Conservation (phyloP, 2,329 filamentous ascomycete species). For the Penicillium nordicum region DNA sequence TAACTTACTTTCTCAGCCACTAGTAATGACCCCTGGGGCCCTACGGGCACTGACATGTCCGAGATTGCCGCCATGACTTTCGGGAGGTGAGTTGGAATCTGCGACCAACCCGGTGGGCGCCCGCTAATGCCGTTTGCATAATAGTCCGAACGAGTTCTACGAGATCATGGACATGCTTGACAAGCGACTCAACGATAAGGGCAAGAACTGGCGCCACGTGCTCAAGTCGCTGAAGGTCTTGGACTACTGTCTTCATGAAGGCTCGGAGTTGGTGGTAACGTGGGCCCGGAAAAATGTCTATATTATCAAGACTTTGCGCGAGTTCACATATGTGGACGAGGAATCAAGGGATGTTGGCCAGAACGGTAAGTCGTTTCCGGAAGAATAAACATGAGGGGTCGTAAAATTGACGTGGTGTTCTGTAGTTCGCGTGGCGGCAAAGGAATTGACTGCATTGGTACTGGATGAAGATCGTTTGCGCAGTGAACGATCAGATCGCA, state of each 20-base stretch:
- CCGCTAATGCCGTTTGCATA: constrained; percentile 12
- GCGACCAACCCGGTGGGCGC: background rate
- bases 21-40: constrained; percentile 98
- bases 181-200: constrained; percentile 97
- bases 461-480: constrained; percentile 90
- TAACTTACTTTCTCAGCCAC: constrained; percentile 64
- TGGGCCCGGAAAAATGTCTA: constrained; percentile 98
- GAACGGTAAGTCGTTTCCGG: constrained; percentile 65
- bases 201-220: constrained; percentile 99
- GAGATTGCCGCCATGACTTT: constrained; percentile 98
- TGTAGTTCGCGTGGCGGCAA: constrained; percentile 87
- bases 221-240: constrained; percentile 96
- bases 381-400: too few species aligned
- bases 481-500: constrained; percentile 84
- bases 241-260: constrained; percentile 96
- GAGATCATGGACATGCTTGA: constrained; percentile 99
- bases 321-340: constrained; percentile 95
- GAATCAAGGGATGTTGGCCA: constrained; percentile 93
- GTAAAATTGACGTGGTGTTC: constrained; percentile 1
- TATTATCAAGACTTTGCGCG: constrained; percentile 96
- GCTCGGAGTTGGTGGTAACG: constrained; percentile 91
- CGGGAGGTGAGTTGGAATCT: constrained; percentile 69
- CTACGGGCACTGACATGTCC: constrained; percentile 95
- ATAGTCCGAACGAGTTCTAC: constrained; percentile 92
- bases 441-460: constrained; percentile 88